Base-by-base conservation (phyloP, 2,329 filamentous ascomycete species). In the Pyricularia grisea region DNA sequence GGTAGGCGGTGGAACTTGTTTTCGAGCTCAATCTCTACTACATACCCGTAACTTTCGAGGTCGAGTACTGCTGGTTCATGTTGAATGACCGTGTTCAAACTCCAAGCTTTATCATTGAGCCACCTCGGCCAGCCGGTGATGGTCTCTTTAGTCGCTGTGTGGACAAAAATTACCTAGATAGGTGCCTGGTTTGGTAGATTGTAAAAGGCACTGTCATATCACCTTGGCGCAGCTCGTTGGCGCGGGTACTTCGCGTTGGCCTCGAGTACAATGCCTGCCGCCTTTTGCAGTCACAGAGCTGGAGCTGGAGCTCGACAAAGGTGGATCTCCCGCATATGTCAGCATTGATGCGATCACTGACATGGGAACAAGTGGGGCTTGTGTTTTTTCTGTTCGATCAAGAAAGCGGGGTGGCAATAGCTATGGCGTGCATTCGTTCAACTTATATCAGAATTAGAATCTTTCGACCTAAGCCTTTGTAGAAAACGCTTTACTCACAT, bases 31-130 rank as follows among this genome's bases (percentile, higher is more conserved):
- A 55, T 55, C 2, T 55, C 20, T 63, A 72, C 20, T 63, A 72
- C 78, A 68, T 81, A 92, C 90, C 90, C 77, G 90, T 92, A 75
- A 93, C 91, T 84, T 92, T 92, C 74, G 90, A 92, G 74, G 88
- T 90, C 76, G 89, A 90, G 73, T 85, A 87, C 73, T 86, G 83
- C 81, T 88, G 85, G 81, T 89, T 87, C 87, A 89, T 90, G 75
- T 78, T 79, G 79, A 77, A 78, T 77, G 79, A 60, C 55, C 58
- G n/a, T 61, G 58, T 27, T n/a, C 25, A 61, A n/a, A n/a, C 20
- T n/a, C 42, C 17, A n/a, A 10, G 5, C 6, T 55, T 55, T 55
- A n/a, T 55, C 42, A 55, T 55, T 55, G 42, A 55, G 42, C 42
- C 42, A n/a, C 20, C 17, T 55, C 20, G 20, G 17, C 42, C 42